Conservation (phyloP, 1,139 yeast species). For the Pneumocystis wakefieldiae region DNA sequence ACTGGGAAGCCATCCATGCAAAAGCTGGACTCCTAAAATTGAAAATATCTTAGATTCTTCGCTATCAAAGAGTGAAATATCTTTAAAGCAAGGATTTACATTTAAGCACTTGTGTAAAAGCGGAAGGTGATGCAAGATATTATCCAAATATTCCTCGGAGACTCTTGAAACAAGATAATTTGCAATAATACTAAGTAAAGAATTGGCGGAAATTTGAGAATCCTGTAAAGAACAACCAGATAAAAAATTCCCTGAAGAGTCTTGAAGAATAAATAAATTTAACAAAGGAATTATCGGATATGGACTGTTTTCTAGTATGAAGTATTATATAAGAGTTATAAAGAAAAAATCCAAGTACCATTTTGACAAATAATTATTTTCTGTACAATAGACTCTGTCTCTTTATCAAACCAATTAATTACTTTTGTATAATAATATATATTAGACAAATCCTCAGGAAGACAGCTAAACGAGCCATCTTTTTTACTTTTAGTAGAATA, state of each 20-base stretch:
- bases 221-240: not conserved
- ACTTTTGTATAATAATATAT: not conserved
- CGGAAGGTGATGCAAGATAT: conserved; percentile 33
- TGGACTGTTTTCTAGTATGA: conserved; percentile 1
- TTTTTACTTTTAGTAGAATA: not conserved
- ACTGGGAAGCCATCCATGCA: conserved; percentile 39
- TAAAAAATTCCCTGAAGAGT: not conserved
- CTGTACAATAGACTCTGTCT: not conserved
- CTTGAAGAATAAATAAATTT: conserved; percentile 5
- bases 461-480: not conserved
- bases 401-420: not conserved
- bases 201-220: conserved; percentile 1
- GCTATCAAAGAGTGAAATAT: conserved; percentile 39
- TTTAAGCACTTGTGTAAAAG: conserved; percentile 55
- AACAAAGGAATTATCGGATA: conserved; percentile 7
- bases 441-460: not conserved
- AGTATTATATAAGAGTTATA: not conserved
- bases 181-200: conserved; percentile 4
- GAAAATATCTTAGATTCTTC: conserved; percentile 28
- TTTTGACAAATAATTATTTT: not conserved
- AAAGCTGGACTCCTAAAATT: conserved; percentile 32
- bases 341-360: not conserved
- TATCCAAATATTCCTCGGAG: not conserved
- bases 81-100: conserved; percentile 59
- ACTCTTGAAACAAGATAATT: conserved; percentile 1